A percentile compares a stretch with the other conserved stretches of the same genome.
phyloP scores from a whole-genome alignment of 106 monocot genomes.

The Amphibolis antarctica region DNA sequence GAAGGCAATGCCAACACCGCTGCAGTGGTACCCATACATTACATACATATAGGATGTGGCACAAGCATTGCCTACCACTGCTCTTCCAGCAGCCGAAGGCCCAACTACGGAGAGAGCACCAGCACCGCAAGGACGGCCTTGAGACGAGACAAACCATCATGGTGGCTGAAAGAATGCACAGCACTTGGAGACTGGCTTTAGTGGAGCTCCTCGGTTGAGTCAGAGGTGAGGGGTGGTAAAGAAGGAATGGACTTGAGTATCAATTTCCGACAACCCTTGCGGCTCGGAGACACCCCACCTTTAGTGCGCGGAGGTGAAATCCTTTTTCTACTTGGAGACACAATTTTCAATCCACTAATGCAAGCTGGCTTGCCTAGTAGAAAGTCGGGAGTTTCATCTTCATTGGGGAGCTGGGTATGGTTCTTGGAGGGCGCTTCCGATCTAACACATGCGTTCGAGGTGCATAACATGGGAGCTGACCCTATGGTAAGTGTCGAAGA shows the following conservation, averaged over 20 bases:
- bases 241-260: conserved; percentile 80
- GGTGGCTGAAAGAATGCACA: background rate
- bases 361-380: conserved; percentile 30
- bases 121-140: no score
- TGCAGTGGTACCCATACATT: no score
- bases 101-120: no score
- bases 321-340: conserved; percentile 77
- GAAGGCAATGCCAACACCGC: no score
- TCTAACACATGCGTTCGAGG: conserved; percentile 22
- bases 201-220: conserved; percentile 14
- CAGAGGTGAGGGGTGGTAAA: conserved; percentile 52
- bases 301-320: conserved; percentile 53
- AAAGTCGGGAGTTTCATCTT: conserved; percentile 43
- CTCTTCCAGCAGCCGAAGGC: no score
- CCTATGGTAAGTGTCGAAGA: conserved; percentile 19
- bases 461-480: conserved; percentile 20
- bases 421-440: conserved; percentile 9
- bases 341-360: conserved; percentile 33
- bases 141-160: background rate
- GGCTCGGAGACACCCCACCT: conserved; percentile 28
- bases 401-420: background rate
- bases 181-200: background rate
- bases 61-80: no score
- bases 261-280: conserved; percentile 61
- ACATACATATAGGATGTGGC: no score